Base-by-base conservation (phyloP, 768 basidiomycete species). In the Kwoniella pini region DNA sequence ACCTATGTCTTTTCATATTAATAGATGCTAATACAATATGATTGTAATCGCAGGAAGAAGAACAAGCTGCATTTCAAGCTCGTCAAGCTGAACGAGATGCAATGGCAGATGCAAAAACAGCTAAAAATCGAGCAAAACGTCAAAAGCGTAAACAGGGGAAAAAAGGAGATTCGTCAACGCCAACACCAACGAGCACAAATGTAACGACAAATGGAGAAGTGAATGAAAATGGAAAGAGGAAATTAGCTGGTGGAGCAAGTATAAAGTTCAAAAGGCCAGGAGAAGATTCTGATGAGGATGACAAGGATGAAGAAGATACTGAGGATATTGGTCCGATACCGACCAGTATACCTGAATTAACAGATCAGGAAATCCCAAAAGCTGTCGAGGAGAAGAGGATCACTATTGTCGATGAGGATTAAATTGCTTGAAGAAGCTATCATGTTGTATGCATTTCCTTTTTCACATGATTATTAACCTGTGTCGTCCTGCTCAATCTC, bases 51-150 rank as follows among this genome's bases (percentile, higher is more conserved):
- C 53, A 61, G 92, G 89, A 92, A 81, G 72, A 81, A 6, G 86
- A 87, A 46, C 82, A 81, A 22, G 81, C 81, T 10, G 93, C 88
- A 49, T 96, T 94, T 68, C 87, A 89, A 69, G 83, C 79, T 48
- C 88, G 87, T 67, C 85, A 87, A 71, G 83, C 82, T 43, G 88
- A 87, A 62, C 83, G 86, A 26, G 87, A 90, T 31, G 86, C 86
- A 27, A 71, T 80, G 2, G 86, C 89, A 0, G 87, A 95, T 45
- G 86, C 88, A 1, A 96, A 93, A 81, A 97, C 95, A 0, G 87
- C 91, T 12, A 98, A 93, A 81, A 99, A 99, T 77, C 84, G 96
- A 19, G 89, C 90, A 15, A 97, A 90, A 77, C 82, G 96, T 44
- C 89, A 88, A 78, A 96, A 95, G 83, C 91, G 91, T 82, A 98